Conservation (phyloP, 345 rosid genomes). For the Orychophragmus violaceus region DNA sequence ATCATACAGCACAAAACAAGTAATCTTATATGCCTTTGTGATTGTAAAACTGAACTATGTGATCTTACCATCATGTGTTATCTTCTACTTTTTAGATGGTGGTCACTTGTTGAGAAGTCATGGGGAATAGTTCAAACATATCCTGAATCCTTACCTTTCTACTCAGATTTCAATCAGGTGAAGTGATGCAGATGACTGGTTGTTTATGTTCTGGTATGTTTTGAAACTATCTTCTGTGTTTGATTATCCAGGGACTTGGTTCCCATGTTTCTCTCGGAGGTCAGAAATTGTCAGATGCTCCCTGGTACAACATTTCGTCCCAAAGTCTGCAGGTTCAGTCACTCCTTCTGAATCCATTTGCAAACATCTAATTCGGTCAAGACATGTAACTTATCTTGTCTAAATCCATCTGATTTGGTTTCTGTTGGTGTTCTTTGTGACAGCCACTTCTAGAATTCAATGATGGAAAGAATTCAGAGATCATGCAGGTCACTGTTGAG, state of each 20-base stretch:
- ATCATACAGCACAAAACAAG: slow-evolving; percentile 67
- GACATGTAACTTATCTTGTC: not conserved
- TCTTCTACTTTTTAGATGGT: slow-evolving; percentile 51
- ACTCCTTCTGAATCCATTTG: not conserved
- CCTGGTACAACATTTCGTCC: slow-evolving; percentile 75
- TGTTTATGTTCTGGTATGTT: not conserved
- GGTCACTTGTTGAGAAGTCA: slow-evolving; percentile 73
- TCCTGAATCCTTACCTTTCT: slow-evolving; percentile 59
- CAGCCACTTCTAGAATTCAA: slow-evolving; percentile 56
- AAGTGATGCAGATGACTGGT: no score
- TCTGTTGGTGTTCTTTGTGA: slow-evolving; percentile 13
- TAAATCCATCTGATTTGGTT: not conserved
- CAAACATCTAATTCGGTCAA: not conserved
- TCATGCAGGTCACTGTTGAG: slow-evolving; percentile 52
- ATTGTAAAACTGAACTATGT: not conserved
- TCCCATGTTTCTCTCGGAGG: slow-evolving; percentile 55
- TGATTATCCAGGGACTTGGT: slow-evolving; percentile 53
- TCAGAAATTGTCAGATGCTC: slow-evolving; percentile 23
- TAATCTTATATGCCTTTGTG: slow-evolving; percentile 20
- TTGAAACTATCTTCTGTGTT: not conserved
- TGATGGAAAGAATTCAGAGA: slow-evolving; percentile 28
- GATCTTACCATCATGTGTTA: slow-evolving; percentile 3
- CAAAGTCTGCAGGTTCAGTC: slow-evolving; percentile 61
- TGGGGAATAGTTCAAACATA: slow-evolving; percentile 57
- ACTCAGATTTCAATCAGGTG: slow-evolving; percentile 73